Base-by-base conservation (phyloP, 306 rosid genomes). In the Cotoneaster glaucophyllus region DNA sequence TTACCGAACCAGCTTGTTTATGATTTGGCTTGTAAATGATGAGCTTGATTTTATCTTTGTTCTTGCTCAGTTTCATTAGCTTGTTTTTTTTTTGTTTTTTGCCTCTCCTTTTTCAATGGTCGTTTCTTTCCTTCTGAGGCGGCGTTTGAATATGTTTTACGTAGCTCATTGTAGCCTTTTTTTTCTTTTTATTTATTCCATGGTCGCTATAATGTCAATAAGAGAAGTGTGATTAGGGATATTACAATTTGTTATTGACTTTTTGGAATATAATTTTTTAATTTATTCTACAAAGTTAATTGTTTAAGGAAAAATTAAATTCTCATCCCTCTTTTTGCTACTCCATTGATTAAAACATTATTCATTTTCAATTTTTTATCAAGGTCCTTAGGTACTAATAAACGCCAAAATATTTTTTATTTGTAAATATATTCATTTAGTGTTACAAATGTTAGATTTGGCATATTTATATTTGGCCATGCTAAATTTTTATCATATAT, bases 21-120 rank as follows among this genome's bases (percentile, higher is more conserved):
- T 19, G 52, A 69, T 45, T 70, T 69, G 59, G 44, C 59, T n/a
- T 77, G 81, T 69, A 63, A 70, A 61, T 77, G 22, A 44, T 69
- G 22, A 44, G 12, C 6, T 31, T 15, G 37, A 25, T 39, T 32
- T 2, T 15, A 14, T 24, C 37, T 58, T 29, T 57, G 39, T 72
- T 56, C 21, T 17, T 50, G 2, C 54, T 50, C 44, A 8, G 44
- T 41, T 41, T 41, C 41, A 41, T n/a, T 70, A 24, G 25, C 18
- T 70, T 58, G 4, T 6, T 50, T 7, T 21, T 9, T 41, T 9
- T 2, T 41, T 8, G 0, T 39, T 39, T 32, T 32, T 32, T 32
- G 37, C 37, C 8, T 6, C 39, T 34, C 8, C 8, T 34, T 34
- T 6, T 39, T 39, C 11, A 39, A 39, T 39, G 44, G 11, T 39